Base-by-base conservation (phyloP, 768 basidiomycete genomes). In the Lactarius vividus region DNA sequence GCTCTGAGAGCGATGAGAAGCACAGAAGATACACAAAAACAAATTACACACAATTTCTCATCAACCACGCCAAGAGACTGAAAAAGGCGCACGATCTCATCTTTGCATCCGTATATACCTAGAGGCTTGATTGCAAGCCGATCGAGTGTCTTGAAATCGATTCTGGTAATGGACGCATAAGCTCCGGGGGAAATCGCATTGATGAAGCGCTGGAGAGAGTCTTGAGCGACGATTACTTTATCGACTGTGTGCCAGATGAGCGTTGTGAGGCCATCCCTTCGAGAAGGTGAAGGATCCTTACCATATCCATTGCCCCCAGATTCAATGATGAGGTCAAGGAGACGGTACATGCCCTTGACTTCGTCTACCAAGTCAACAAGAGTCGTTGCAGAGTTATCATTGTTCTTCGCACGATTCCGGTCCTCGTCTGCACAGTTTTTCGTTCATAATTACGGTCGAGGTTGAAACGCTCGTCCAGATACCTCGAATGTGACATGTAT, bases 181-280 rank as follows among this genome's bases (percentile, higher is more conserved):
- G 86, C 80, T 0, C 82, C 80, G 0, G 85, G 84, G 56, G 69
- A 76, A 8, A 85, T 53, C 20, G 70, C 71, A 61, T 86, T 82
- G 66, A 84, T 78, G 57, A 87, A 80, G 7, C 75, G 65, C 66
- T 75, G 74, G 13, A 88, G 74, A 2, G 83, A 81, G 3, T 79
- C 75, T 72, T 85, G 83, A 2, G 77, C 77, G 37, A 88, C 87
- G 73, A 87, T 82, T 37, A 87, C 79, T 70, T 88, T 87, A 68
- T 86, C 84, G 40, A 85, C 85, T 85, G 31, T 59, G 11, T 40
- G 15, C 15, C 6, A 9, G 18, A 29, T 57, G 44, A 54, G 44
- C 23, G 26, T 10, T 23, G 33, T 18, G 9, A 52, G 8, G 37
- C 6, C 3, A n/a, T n/a, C 13, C 26, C 8, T 8, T 35, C 13